Base-by-base conservation (phyloP, 345 rosid genomes). In the Clausena lansium region DNA sequence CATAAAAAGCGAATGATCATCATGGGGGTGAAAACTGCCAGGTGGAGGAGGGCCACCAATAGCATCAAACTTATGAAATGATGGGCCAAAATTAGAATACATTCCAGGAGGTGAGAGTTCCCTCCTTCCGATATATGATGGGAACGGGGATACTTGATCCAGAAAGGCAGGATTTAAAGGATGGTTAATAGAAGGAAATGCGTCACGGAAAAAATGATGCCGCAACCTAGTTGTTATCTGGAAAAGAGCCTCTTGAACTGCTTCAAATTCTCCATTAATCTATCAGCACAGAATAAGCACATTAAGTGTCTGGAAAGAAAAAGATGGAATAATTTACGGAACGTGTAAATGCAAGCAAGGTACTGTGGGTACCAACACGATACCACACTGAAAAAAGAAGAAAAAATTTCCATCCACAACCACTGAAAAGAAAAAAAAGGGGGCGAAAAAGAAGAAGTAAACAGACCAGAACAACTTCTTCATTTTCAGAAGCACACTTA, bases 381-480 rank as follows among this genome's bases (percentile, higher is more conserved):
- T 30, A 30, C 13, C 62, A 45, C 33, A 45, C 36, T 20, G 4
- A 27, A 36, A 39, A 52, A 74, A 27, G 20, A 75, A 22, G 71
- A 58, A 17, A 14, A 64, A 63, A 20, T 63, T 30, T 61, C 25
- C 47, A 78, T 79, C 47, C 4, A 15, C 54, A 57, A 57, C 52
- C 79, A 79, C 47, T 54, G 38, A 64, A 61, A 80, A 70, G 39
- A 39, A 68, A 52, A 59, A 45, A 45, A 45, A 32, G 39, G 50
- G 4, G 50, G 17, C 17, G 4, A 13, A 11, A 41, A 41, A 13
- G 57, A 45, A 45, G 50, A 39, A 39, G 50, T 22, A 78, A 61
- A 78, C 76, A 7, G 73, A 92, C 97, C 94, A 88, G 97, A 79
- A 92, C 87, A 76, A 92, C 92, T 84, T 89, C 94, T 75, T 92